phyloP scores from a whole-genome alignment of 1,139 yeast genomes.

The Eremothecium coryli region DNA sequence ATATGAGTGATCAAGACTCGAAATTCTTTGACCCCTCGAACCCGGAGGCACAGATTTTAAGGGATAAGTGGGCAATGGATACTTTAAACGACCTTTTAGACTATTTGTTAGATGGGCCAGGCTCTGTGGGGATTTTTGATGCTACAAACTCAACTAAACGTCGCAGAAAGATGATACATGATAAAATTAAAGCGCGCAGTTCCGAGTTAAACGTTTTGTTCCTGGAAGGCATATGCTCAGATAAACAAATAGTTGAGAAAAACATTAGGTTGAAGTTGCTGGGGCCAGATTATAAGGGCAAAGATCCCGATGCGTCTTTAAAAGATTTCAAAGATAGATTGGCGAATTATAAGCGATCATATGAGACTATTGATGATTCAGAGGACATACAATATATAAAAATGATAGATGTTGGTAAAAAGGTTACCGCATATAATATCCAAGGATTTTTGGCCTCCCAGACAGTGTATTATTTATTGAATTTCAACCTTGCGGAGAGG shows the following conservation, averaged over 20 bases:
- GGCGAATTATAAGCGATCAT: conserved; percentile 77
- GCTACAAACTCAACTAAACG: conserved; percentile 85
- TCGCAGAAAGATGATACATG: conserved; percentile 60
- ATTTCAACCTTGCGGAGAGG: conserved; percentile 82
- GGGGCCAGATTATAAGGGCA: conserved; percentile 86
- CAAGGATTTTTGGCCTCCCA: conserved; percentile 92
- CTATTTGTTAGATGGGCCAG: conserved; percentile 68
- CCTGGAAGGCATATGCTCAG: conserved; percentile 81
- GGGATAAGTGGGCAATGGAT: conserved; percentile 96
- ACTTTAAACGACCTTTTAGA: conserved; percentile 79
- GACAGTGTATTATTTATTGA: conserved; percentile 78
- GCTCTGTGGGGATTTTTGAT: conserved; percentile 90
- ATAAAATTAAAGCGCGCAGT: conserved; percentile 60
- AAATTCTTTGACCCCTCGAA: conserved; percentile 82
- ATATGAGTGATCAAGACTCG: conserved; percentile 49
- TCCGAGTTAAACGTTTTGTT: conserved; percentile 66
- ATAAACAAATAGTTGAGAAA: conserved; percentile 64
- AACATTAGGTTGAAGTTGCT: conserved; percentile 77
- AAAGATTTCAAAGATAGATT: conserved; percentile 76
- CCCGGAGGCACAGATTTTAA: conserved; percentile 48
- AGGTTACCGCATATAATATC: conserved; percentile 83
- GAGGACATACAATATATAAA: conserved; percentile 81
- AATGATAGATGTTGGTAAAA: conserved; percentile 93
- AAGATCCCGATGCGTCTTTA: conserved; percentile 75
- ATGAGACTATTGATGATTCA: conserved; percentile 77